Percentiles rank a stretch among this genome's conserved stretches.
Conservation (phyloP, 2,329 filamentous ascomycete genomes). For the Sclerotinia nivalis region DNA sequence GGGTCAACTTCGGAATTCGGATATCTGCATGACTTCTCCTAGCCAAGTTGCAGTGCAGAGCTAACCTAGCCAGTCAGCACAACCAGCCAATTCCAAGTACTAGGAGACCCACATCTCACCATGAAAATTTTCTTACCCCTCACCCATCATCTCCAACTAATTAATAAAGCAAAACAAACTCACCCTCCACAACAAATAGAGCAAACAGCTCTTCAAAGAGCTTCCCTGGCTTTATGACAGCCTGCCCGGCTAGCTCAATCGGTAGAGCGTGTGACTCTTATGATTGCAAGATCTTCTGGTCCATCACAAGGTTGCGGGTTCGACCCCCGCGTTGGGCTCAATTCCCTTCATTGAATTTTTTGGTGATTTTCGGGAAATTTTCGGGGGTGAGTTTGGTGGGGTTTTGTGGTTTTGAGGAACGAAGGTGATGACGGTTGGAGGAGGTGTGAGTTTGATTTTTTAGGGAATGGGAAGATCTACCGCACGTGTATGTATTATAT, state of each 20-base stretch:
- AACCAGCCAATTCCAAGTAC: no score
- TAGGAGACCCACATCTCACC: no score
- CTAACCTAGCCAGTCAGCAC: no score
- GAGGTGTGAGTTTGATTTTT: no score
- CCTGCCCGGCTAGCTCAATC: constrained; percentile 39
- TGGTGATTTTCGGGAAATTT: neutral
- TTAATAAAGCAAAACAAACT: no score
- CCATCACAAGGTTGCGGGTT: constrained; percentile 49
- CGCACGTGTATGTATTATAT: no score
- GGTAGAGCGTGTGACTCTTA: constrained; percentile 42
- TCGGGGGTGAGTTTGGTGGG: neutral
- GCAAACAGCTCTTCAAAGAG: neutral
- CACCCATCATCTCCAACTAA: no score
- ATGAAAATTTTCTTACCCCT: no score
- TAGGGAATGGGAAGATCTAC: no score
- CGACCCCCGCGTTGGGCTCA: constrained; percentile 45
- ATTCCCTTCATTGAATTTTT: constrained; percentile 24
- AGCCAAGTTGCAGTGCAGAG: neutral
- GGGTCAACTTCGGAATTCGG: neutral
- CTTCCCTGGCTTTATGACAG: neutral
- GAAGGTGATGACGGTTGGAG: no score
- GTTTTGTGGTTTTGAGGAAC: neutral
- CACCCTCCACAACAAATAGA: neutral
- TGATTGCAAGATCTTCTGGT: constrained; percentile 14
- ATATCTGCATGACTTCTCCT: neutral